Conservation (phyloP, 805 yeast genomes). For the Lipomyces anomalus region DNA sequence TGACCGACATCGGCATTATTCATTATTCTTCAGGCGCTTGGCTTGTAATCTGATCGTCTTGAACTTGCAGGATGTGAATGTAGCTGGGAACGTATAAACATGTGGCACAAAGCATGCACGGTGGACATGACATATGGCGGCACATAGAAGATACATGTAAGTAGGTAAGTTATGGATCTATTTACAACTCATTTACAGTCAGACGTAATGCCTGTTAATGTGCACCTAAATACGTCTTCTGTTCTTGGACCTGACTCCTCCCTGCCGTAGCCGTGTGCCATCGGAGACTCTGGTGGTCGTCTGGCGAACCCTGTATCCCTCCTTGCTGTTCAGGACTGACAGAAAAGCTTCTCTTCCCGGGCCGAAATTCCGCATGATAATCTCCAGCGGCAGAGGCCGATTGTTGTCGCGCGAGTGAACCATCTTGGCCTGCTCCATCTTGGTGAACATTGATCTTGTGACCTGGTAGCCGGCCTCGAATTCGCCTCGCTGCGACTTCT, state of each 20-base stretch:
- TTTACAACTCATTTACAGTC: too few species aligned
- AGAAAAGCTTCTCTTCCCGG: conserved; percentile 84
- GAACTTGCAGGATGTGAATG: too few species aligned
- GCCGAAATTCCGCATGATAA: conserved; percentile 76
- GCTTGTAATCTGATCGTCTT: too few species aligned
- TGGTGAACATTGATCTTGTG: conserved; percentile 61
- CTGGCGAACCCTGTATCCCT: conserved; percentile 66
- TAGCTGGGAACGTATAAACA: too few species aligned
- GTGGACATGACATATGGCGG: too few species aligned
- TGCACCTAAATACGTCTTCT: conserved; percentile 49
- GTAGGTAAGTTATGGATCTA: too few species aligned
- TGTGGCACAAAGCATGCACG: too few species aligned
- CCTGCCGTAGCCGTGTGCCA: conserved; percentile 76
- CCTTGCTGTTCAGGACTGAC: conserved; percentile 81
- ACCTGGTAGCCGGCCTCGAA: conserved; percentile 91
- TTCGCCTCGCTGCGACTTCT: conserved; percentile 84
- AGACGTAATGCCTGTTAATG: too few species aligned
- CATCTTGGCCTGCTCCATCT: conserved; percentile 57
- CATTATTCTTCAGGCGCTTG: too few species aligned
- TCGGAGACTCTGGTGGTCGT: conserved; percentile 68
- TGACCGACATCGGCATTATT: too few species aligned
- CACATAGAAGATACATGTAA: too few species aligned
- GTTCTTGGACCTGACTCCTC: conserved; percentile 85
- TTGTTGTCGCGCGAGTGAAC: conserved; percentile 43
- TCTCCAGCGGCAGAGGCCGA: conserved; percentile 44